Evolutionary conservation across 2,329 filamentous ascomycete species (phyloP), one percentile per base, ranked within the genome.

Genomic region (Plenodomus biglobosus): DNA sequence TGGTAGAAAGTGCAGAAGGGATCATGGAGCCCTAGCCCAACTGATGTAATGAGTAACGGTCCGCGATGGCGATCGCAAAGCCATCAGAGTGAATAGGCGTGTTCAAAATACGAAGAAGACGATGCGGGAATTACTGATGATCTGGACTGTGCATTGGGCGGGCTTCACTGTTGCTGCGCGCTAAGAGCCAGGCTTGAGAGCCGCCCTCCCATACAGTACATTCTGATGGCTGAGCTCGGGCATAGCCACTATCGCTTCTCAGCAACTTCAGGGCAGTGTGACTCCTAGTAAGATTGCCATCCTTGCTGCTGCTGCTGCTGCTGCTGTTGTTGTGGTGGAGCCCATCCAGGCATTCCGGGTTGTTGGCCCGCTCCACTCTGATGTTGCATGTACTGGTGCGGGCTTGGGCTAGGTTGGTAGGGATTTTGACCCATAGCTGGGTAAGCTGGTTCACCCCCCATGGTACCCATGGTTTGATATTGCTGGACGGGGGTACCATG

Each of bases 271-370:
- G 22, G 40, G 19, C 27, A 21, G 16, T 20, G 32, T 16, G 22
- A 18, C 32, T 34, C 35, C 59, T 64, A 70, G 53, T 71, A 71
- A 40, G 58, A 59, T 44, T 65, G 65, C 71, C 74, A 75, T 48
- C 73, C 72, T 59, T 75, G 74, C 24, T 50, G 50, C 17, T 52
- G 52, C 59, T 72, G 73, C 58, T 75, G 74, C 24, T 50, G 50
- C 17, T 52, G 52, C 59, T 72, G 73, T 35, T 65, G 61, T 48
- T 70, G 70, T n/a, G 69, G 70, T 40, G 75, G 72, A 48, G 76
- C 70, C 77, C 77, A 80, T 36, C 76, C 75, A 54, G 77, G 76
- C 77, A 80, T 79, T 34, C 75, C 73, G n/a, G 76, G 74, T 56
- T 80, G 78, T 53, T 75, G 75, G 24, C 68, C 69, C 38, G 71